Percentiles rank a stretch among this genome's conserved stretches.
phyloP scores from a whole-genome alignment of 305 asterid species.

The Fraxinus dipetala region DNA sequence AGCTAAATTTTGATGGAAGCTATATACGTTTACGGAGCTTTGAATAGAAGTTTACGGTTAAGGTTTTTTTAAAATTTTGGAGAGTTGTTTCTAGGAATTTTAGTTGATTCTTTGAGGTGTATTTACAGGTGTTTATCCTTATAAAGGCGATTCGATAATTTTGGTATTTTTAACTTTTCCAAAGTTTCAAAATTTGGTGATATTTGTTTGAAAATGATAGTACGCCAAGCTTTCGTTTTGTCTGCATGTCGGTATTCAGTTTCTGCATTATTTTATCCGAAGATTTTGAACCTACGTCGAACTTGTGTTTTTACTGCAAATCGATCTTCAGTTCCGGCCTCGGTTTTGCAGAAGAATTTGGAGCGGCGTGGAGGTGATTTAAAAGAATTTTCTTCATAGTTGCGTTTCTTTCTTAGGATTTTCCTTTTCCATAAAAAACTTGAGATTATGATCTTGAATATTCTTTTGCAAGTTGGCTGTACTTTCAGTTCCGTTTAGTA shows the following conservation, averaged over 20 bases:
- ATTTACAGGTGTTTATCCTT: constrained; percentile 6
- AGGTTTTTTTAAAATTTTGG: constrained; percentile 8
- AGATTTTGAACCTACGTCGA: constrained; percentile 20
- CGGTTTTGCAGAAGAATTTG: constrained; percentile 22
- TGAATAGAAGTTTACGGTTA: constrained; percentile 18
- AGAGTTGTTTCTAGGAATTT: constrained; percentile 3
- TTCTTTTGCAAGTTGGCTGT: constrained; percentile 11
- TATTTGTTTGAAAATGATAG: constrained; percentile 30
- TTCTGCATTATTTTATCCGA: constrained; percentile 17
- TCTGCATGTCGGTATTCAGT: constrained; percentile 27
- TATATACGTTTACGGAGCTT: background rate
- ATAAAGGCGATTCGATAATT: background rate
- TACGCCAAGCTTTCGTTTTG: constrained; percentile 25
- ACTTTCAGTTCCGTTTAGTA: constrained; percentile 16
- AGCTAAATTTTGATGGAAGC: constrained; percentile 2
- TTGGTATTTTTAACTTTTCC: constrained; percentile 2
- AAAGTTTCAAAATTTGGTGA: constrained; percentile 1
- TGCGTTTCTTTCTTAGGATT: background rate
- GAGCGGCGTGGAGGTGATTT: constrained; percentile 39
- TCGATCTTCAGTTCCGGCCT: constrained; percentile 19
- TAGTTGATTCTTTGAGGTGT: constrained; percentile 8
- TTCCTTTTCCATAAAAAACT: background rate
- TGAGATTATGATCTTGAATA: background rate
- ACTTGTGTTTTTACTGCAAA: constrained; percentile 32
- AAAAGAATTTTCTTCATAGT: background rate